These are phyloP conservation scores for Xylaria polymorpha DNA, from an alignment of 2,329 filamentous ascomycete species.

Conservation along the genomic window DNA sequence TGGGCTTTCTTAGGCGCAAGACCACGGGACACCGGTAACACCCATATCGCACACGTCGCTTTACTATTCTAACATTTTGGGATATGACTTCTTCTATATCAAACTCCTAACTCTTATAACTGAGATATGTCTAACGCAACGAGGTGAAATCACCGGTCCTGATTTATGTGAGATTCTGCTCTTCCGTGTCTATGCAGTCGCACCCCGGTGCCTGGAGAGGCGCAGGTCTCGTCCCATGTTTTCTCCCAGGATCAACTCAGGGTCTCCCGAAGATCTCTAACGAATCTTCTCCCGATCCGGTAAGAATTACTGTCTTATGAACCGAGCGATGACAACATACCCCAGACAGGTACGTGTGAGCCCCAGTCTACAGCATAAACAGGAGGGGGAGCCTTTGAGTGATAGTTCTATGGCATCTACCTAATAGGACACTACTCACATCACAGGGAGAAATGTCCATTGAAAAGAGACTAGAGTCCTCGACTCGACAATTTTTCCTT, in stretches of 20 bases:
- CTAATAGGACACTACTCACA: background rate
- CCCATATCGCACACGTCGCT: background rate
- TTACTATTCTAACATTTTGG: background rate
- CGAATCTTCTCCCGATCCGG: slow-evolving; percentile 18
- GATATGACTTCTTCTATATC: background rate
- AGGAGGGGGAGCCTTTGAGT: background rate
- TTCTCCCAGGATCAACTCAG: slow-evolving; percentile 15
- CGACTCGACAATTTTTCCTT: background rate
- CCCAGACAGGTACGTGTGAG: background rate
- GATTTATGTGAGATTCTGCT: background rate
- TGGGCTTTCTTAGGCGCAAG: background rate
- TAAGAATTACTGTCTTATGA: background rate
- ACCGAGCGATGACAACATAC: background rate
- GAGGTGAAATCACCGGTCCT: background rate
- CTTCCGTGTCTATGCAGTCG: background rate
- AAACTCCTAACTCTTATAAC: background rate
- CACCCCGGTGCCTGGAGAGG: slow-evolving; percentile 25
- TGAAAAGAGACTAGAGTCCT: slow-evolving; percentile 20
- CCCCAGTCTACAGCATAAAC: background rate
- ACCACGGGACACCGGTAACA: background rate
- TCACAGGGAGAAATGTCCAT: background rate
- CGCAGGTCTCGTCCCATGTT: slow-evolving; percentile 35
- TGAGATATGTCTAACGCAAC: background rate
- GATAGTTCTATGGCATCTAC: background rate
- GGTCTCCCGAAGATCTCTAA: slow-evolving; percentile 29